Evolutionary conservation across 2,329 filamentous ascomycete genomes (phyloP), one percentile per base, ranked within the genome.

Genomic region (Didymella lethalis): DNA sequence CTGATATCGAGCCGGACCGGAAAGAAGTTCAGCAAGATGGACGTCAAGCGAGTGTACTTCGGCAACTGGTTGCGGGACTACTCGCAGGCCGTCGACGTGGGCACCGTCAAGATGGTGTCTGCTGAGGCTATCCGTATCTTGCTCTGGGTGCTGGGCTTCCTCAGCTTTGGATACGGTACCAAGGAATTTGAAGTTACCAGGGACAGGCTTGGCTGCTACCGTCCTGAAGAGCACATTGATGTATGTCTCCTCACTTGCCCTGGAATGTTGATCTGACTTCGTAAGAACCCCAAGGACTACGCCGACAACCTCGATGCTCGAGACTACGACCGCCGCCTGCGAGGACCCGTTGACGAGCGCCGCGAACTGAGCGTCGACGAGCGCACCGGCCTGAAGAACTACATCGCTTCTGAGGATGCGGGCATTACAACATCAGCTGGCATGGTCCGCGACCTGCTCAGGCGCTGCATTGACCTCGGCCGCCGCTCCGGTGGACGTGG

Each of bases 41-140:
- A 89, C 73, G 90, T 97, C 63, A 91, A 93, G 64, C 87, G 93
- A 61, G 91, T 96, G 64, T 97, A 97, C 82, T 97, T 97, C 81
- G 93, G 93, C 64, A 97, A 97, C 82, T 97, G 93, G 93, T 86
- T 97, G 32, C 87, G 87, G 55, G 93, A 97, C 79, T 97, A 97
- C 79, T 95, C 91, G 52, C 93, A 97, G 78, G 93, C 93, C 61
- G 91, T 97, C 69, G 93, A 97, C 77, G 91, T 97, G 48, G 93
- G 92, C 62, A 96, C 92, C 4, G 87, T 97, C 79, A 97, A 97
- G 81, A 86, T 89, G 69, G 93, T 97, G 63, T 94, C 91, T 55
- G 90, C 92, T 50, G 92, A 96, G 78, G 93, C 93, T 58, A 96
- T 97, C 72, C 89, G 93, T 32, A 90, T 97, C 48, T 82, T 97